A percentile compares a stretch with the other conserved stretches of the same genome.
These are phyloP conservation scores for Fusarium agapanthi DNA, from an alignment of 2,329 filamentous ascomycete species.

Conservation along the genomic window DNA sequence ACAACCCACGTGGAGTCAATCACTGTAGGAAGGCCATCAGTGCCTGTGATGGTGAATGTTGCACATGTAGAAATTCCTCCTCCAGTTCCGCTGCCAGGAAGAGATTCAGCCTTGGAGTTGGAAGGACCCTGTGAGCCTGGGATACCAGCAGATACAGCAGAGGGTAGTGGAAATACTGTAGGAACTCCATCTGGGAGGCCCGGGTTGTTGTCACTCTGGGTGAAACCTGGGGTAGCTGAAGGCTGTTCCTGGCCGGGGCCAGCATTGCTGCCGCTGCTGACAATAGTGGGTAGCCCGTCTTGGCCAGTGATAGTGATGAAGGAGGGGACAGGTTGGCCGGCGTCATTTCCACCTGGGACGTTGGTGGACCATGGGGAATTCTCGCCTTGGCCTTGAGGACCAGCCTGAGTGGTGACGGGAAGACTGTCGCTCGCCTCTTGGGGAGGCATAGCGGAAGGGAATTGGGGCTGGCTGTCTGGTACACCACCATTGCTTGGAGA, in stretches of 20 bases:
- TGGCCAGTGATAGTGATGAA: conserved; percentile 35
- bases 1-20: conserved; percentile 48
- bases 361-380: conserved; percentile 24
- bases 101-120: conserved; percentile 8
- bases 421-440: conserved; percentile 32
- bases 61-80: conserved; percentile 35
- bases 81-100: conserved; percentile 8
- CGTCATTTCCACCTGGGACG: conserved; percentile 7
- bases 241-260: conserved; percentile 22
- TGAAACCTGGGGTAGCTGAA: conserved; percentile 3
- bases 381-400: conserved; percentile 22
- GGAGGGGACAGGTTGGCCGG: conserved; percentile 16
- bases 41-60: conserved; percentile 44
- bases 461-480: conserved; percentile 12
- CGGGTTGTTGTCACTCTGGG: conserved; percentile 18
- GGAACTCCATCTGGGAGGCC: conserved; percentile 22
- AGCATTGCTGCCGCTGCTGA: conserved; percentile 20
- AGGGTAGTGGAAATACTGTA: conserved; percentile 23
- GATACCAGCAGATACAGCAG: conserved; percentile 9
- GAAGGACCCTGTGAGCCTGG: conserved; percentile 15
- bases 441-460: conserved; percentile 16
- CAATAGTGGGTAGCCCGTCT: conserved; percentile 43
- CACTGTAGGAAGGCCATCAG: conserved; percentile 47
- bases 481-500: conserved; percentile 15
- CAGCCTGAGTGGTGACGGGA: conserved; percentile 28